These are phyloP conservation scores for Alternaria consortialis DNA, from an alignment of 2,329 filamentous ascomycete genomes.

Conservation along the genomic window DNA sequence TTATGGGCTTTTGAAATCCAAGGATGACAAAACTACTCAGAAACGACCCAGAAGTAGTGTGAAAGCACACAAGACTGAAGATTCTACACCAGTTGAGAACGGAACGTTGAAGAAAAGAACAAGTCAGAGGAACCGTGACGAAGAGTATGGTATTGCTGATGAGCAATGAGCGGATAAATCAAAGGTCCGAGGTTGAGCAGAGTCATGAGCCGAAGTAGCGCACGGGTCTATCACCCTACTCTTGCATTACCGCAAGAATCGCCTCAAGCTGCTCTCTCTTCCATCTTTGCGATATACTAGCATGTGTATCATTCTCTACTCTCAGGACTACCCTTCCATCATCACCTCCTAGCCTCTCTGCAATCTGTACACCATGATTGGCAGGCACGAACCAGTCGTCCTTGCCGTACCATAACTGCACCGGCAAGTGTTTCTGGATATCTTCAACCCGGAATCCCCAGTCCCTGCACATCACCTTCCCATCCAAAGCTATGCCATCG, in stretches of 20 bases:
- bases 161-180: neutral
- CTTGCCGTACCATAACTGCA: constrained; percentile 44
- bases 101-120: neutral
- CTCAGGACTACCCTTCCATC: constrained; percentile 34
- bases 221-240: neutral
- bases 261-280: constrained; percentile 29
- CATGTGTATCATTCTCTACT: constrained; percentile 50
- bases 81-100: too few species aligned
- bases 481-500: constrained; percentile 43
- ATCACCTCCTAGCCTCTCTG: constrained; percentile 37
- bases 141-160: neutral
- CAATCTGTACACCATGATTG: constrained; percentile 46
- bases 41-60: neutral
- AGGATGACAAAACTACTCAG: neutral
- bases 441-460: constrained; percentile 51
- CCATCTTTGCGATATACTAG: constrained; percentile 29
- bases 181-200: neutral
- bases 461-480: constrained; percentile 33
- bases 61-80: too few species aligned
- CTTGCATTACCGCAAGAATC: constrained; percentile 11
- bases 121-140: neutral
- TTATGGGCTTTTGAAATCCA: neutral
- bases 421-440: constrained; percentile 46
- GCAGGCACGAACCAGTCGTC: constrained; percentile 46
- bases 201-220: neutral